Conservation (phyloP, 78 protist species). For the Emiliania huxleyi region DNA sequence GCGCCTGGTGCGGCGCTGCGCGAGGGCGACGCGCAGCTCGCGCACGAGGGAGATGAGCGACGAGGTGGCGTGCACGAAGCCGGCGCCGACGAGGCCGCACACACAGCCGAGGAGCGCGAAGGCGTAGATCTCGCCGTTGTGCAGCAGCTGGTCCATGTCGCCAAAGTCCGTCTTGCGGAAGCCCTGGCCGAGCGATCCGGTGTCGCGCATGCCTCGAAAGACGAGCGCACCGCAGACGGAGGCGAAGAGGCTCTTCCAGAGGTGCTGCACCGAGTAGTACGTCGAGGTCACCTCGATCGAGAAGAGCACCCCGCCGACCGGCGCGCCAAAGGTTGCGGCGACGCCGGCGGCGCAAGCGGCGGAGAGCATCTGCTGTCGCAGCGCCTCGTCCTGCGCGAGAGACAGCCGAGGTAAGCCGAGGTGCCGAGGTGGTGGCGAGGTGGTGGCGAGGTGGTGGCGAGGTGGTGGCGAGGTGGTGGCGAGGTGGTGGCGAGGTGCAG, state of each 20-base stretch:
- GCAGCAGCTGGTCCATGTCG: neutral
- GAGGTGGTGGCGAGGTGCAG: too few species aligned
- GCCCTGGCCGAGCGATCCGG: neutral
- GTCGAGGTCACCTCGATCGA: slow-evolving; percentile 82
- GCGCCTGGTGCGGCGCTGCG: too few species aligned
- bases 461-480: too few species aligned
- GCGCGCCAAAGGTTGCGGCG: slow-evolving; percentile 85
- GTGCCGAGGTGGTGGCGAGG: too few species aligned
- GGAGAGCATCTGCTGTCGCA: neutral
- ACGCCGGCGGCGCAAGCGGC: slow-evolving; percentile 84
- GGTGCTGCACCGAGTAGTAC: slow-evolving; percentile 61
- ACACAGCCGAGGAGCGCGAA: neutral
- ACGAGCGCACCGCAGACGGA: slow-evolving; percentile 59
- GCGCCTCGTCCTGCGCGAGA: neutral
- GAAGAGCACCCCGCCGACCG: slow-evolving; percentile 89
- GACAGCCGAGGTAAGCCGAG: too few species aligned
- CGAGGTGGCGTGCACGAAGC: neutral
- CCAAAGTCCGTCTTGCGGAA: neutral
- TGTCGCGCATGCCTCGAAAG: slow-evolving; percentile 34
- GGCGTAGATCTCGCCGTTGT: neutral
- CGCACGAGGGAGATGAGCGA: neutral
- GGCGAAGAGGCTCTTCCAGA: slow-evolving; percentile 61
- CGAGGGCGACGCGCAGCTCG: neutral
- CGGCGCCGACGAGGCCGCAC: slow-evolving; percentile 19
- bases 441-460: too few species aligned